Evolutionary conservation across 1,139 yeast species (phyloP).

Genomic region (Saccharomyces hybrid): DNA sequence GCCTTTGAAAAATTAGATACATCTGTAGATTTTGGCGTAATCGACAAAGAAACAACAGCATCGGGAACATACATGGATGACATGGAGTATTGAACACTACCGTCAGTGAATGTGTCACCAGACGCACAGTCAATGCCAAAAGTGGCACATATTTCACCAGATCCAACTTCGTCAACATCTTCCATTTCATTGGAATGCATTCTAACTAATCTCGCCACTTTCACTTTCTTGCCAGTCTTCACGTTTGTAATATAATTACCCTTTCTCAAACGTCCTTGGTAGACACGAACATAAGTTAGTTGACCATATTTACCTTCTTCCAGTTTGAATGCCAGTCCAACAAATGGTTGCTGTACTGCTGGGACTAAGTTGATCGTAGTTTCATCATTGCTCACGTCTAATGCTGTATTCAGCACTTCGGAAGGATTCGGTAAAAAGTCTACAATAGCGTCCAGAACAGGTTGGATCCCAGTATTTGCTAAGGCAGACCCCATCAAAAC

Average conservation of each 20-base stretch:
- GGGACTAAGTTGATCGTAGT: constrained; percentile 70
- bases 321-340: constrained; percentile 92
- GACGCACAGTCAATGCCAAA: constrained; percentile 99
- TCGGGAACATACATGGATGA: constrained; percentile 97
- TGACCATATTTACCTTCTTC: constrained; percentile 99
- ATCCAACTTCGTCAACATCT: constrained; percentile 89
- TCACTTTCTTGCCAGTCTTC: constrained; percentile 87
- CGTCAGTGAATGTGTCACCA: constrained; percentile 93
- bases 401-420: constrained; percentile 82
- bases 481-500: constrained; percentile 97
- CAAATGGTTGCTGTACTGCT: constrained; percentile 69
- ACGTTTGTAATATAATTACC: constrained; percentile 85
- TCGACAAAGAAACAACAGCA: constrained; percentile 90
- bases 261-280: constrained; percentile 89
- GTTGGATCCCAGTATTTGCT: constrained; percentile 92
- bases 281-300: constrained; percentile 89
- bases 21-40: constrained; percentile 83
- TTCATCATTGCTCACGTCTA: constrained; percentile 67
- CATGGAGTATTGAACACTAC: constrained; percentile 75
- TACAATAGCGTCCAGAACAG: constrained; percentile 91
- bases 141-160: constrained; percentile 99
- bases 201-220: constrained; percentile 90
- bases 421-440: constrained; percentile 94
- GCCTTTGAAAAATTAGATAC: constrained; percentile 90
- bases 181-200: constrained; percentile 99